These are phyloP conservation scores for Neurospora terricola DNA, from an alignment of 495 filamentous ascomycete species.

Conservation along the genomic window DNA sequence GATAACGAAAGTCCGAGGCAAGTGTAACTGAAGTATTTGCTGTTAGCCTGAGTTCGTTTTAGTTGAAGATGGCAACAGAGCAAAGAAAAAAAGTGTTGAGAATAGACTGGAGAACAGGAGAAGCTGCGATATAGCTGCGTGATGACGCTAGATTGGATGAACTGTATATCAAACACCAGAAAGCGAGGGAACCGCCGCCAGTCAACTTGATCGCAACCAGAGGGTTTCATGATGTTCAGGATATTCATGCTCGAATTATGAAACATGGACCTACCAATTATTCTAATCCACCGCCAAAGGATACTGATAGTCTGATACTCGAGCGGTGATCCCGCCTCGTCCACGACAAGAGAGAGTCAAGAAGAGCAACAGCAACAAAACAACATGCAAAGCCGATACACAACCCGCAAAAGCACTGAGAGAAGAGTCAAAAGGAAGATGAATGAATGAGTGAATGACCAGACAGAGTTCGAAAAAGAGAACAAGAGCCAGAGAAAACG, in stretches of 20 bases:
- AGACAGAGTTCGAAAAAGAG: neutral
- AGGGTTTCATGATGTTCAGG: neutral
- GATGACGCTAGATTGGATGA: neutral
- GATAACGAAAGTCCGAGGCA: neutral
- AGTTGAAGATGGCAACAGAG: neutral
- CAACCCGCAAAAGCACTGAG: neutral
- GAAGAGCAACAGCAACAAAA: neutral
- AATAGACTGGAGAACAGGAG: neutral
- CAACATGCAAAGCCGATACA: neutral
- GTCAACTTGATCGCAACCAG: neutral
- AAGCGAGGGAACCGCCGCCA: neutral
- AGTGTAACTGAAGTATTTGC: neutral
- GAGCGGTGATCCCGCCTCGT: neutral
- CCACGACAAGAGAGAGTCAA: neutral
- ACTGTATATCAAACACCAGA: neutral
- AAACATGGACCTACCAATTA: neutral
- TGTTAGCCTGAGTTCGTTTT: neutral
- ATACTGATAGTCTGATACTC: neutral
- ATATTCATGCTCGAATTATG: neutral
- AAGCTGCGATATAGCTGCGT: neutral
- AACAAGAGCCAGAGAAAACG: neutral
- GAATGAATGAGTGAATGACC: neutral
- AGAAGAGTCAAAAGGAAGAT: neutral
- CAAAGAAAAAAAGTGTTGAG: neutral
- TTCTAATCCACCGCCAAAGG: neutral